phyloP scores from a whole-genome alignment of 257 asterid genomes.

The Mitragyna speciosa region DNA sequence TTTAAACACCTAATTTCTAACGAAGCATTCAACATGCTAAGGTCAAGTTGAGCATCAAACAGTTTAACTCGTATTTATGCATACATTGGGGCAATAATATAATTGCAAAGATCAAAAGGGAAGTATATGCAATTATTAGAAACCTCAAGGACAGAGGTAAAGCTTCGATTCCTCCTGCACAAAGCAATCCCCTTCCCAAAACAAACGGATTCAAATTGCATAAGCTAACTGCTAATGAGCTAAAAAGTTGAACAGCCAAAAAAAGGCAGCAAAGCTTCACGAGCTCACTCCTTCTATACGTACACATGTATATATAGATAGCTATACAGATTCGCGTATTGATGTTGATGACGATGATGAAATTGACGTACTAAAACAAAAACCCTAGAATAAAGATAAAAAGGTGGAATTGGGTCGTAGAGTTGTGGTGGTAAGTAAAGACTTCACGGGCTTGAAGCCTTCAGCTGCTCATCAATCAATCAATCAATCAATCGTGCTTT shows the following conservation, averaged over 20 bases:
- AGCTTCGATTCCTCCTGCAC: neutral
- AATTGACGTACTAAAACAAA: slow-evolving; percentile 5
- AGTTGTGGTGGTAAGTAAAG: slow-evolving; percentile 8
- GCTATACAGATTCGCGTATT: neutral
- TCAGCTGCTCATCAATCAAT: neutral
- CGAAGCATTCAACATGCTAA: too few relatives aligned
- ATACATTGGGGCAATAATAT: too few relatives aligned
- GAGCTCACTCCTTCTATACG: slow-evolving; percentile 1
- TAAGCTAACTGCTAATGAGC: neutral
- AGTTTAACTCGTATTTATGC: too few relatives aligned
- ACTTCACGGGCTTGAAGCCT: slow-evolving; percentile 25
- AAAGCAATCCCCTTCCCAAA: neutral
- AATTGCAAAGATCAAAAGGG: neutral
- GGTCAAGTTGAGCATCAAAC: too few relatives aligned
- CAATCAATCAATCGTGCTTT: neutral
- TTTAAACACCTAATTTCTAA: too few relatives aligned
- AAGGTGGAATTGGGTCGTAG: slow-evolving; percentile 18
- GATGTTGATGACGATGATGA: slow-evolving; percentile 5
- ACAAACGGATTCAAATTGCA: neutral
- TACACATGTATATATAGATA: neutral
- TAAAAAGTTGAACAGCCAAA: slow-evolving; percentile 11
- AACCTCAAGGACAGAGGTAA: neutral
- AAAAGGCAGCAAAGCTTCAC: slow-evolving; percentile 19
- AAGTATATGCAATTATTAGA: neutral
- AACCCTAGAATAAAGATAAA: slow-evolving; percentile 2